Percentiles rank a stretch among this genome's conserved stretches.
Evolutionary conservation across 2,329 filamentous ascomycete species (phyloP).

Genomic region (Ilyonectria destructans): DNA sequence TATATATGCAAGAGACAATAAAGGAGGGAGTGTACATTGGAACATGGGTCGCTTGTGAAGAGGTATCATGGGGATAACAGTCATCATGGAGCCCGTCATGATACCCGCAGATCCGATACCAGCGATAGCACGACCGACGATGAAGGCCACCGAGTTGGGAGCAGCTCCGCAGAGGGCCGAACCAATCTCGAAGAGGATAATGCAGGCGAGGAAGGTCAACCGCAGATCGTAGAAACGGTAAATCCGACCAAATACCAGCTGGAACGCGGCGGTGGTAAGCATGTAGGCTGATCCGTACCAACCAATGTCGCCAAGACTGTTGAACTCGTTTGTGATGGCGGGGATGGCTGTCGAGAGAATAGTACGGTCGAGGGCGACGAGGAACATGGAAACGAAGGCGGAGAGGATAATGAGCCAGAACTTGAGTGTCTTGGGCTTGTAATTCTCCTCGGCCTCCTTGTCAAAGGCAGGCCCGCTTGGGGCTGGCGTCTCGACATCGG

Average conservation of each 20-base stretch:
- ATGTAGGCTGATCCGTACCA: conserved; percentile 77
- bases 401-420: conserved; percentile 72
- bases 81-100: conserved; percentile 71
- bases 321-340: conserved; percentile 70
- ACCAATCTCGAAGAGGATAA: conserved; percentile 70
- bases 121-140: conserved; percentile 71
- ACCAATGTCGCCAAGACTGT: conserved; percentile 73
- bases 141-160: conserved; percentile 68
- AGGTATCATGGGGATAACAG: conserved; percentile 72
- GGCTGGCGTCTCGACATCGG: conserved; percentile 37
- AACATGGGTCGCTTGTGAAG: conserved; percentile 74
- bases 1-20: background rate
- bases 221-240: conserved; percentile 70
- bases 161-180: conserved; percentile 71
- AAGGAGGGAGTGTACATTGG: conserved; percentile 54
- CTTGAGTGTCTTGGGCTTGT: conserved; percentile 67
- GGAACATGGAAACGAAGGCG: conserved; percentile 70
- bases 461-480: conserved; percentile 39
- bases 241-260: conserved; percentile 69
- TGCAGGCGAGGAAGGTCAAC: conserved; percentile 62
- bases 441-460: conserved; percentile 60
- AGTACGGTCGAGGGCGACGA: conserved; percentile 72
- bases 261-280: conserved; percentile 70
- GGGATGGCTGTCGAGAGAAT: conserved; percentile 71
- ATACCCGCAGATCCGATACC: conserved; percentile 72